Percentiles rank a stretch among this genome's conserved stretches.
Conservation (phyloP, 2,329 filamentous ascomycete species). For the Colletotrichum filicis region DNA sequence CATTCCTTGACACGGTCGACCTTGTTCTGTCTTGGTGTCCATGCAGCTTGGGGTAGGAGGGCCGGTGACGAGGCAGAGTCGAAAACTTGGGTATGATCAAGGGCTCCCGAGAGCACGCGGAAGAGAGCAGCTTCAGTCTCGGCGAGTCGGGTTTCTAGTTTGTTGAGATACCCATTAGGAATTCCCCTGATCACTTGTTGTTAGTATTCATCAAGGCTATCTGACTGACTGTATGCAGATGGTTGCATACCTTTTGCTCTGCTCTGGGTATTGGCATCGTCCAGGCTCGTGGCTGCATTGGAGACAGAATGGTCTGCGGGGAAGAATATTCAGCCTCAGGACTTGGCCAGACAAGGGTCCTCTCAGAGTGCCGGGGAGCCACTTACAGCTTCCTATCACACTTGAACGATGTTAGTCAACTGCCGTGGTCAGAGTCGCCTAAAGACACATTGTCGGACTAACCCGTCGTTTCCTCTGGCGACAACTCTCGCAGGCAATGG, state of each 20-base stretch:
- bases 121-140: constrained; percentile 45
- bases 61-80: neutral
- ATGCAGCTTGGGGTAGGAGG: neutral
- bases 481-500: constrained; percentile 47
- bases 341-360: constrained; percentile 13
- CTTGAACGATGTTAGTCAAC: constrained; percentile 6
- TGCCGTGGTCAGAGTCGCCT: neutral
- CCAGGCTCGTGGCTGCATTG: constrained; percentile 44
- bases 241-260: constrained; percentile 44
- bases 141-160: constrained; percentile 49
- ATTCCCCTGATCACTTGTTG: constrained; percentile 40
- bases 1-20: constrained; percentile 43
- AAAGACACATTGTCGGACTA: neutral
- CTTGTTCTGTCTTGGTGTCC: constrained; percentile 38
- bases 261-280: constrained; percentile 46
- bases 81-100: neutral
- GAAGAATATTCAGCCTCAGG: constrained; percentile 8
- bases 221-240: neutral
- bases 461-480: constrained; percentile 48
- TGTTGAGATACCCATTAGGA: constrained; percentile 51
- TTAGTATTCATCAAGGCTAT: constrained; percentile 5
- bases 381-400: constrained; percentile 34
- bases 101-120: constrained; percentile 33
- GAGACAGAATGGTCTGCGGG: constrained; percentile 41
- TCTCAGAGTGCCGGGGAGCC: neutral